phyloP scores from a whole-genome alignment of 208 protist genomes.

The Crithidia mellificae region DNA sequence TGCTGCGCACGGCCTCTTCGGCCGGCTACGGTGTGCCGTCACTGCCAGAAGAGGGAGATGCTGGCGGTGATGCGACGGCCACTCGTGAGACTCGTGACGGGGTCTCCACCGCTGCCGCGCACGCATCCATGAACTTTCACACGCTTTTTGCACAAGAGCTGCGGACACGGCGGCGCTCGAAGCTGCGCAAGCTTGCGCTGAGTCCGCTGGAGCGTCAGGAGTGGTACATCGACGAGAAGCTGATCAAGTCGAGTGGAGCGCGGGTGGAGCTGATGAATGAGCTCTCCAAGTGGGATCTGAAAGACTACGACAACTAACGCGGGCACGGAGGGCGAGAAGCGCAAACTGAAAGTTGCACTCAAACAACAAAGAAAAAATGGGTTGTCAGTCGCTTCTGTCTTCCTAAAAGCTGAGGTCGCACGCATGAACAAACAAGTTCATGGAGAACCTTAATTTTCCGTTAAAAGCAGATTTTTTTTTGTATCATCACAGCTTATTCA shows the following conservation, averaged over 20 bases:
- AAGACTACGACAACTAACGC: conserved; percentile 74
- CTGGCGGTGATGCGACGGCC: not conserved
- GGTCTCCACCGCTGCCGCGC: conserved; percentile 8
- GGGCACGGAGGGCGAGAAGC: not conserved
- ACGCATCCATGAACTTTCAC: conserved; percentile 39
- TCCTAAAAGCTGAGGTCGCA: too few species aligned
- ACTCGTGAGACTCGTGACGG: not conserved
- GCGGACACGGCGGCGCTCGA: conserved; percentile 43
- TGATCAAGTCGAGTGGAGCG: conserved; percentile 68
- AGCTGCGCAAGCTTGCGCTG: conserved; percentile 72
- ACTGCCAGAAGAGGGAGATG: not conserved
- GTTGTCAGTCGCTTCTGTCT: too few species aligned
- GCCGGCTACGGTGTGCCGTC: conserved; percentile 6
- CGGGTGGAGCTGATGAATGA: conserved; percentile 84
- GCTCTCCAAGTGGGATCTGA: conserved; percentile 67
- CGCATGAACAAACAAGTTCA: too few species aligned
- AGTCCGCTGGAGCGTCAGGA: conserved; percentile 69
- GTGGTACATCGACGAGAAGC: conserved; percentile 87
- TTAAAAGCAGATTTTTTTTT: too few species aligned
- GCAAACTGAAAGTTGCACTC: too few species aligned
- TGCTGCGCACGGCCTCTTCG: conserved; percentile 4
- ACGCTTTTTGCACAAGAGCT: conserved; percentile 70
- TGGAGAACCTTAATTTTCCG: too few species aligned
- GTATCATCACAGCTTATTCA: too few species aligned
- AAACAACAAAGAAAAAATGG: not conserved